These are phyloP conservation scores for Nakazawaea wickerhamii DNA, from an alignment of 805 yeast species.

Conservation along the genomic window DNA sequence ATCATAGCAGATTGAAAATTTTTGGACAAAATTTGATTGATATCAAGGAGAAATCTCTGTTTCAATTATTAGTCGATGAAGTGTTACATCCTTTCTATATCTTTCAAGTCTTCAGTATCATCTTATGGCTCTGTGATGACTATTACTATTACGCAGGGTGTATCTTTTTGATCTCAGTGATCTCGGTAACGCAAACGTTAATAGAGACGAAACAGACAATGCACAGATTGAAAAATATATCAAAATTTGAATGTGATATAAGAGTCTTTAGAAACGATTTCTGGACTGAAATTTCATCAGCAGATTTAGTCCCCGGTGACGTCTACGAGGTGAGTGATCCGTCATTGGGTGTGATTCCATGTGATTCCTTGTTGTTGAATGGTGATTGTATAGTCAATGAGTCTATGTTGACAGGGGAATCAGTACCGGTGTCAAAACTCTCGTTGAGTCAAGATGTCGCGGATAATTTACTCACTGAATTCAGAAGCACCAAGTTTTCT, in stretches of 20 bases:
- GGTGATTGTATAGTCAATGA: slow-evolving; percentile 98
- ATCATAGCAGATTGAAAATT: slow-evolving; percentile 62
- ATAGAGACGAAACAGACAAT: slow-evolving; percentile 81
- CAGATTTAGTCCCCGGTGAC: slow-evolving; percentile 92
- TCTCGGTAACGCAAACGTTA: slow-evolving; percentile 75
- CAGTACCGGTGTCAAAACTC: slow-evolving; percentile 88
- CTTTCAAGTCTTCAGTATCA: slow-evolving; percentile 87
- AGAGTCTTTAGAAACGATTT: slow-evolving; percentile 90
- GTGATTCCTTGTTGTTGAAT: slow-evolving; percentile 79
- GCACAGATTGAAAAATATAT: slow-evolving; percentile 64
- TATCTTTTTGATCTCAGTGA: slow-evolving; percentile 77
- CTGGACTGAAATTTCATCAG: slow-evolving; percentile 77
- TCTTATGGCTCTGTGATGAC: slow-evolving; percentile 88
- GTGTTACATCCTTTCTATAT: slow-evolving; percentile 93
- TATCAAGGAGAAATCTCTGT: slow-evolving; percentile 64
- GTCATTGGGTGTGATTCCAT: slow-evolving; percentile 65
- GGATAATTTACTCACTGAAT: slow-evolving; percentile 49
- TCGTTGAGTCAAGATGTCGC: slow-evolving; percentile 63
- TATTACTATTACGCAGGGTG: slow-evolving; percentile 93
- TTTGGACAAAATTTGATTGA: slow-evolving; percentile 77
- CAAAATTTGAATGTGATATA: slow-evolving; percentile 71
- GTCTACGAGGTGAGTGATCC: slow-evolving; percentile 90
- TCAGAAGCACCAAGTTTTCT: slow-evolving; percentile 50
- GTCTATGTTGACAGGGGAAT: slow-evolving; percentile 96
- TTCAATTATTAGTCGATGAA: slow-evolving; percentile 72